Percentiles rank a stretch among this genome's conserved stretches.
Conservation (phyloP, 2,329 filamentous ascomycete species). For the Aspergillus pseudoviridinutans region DNA sequence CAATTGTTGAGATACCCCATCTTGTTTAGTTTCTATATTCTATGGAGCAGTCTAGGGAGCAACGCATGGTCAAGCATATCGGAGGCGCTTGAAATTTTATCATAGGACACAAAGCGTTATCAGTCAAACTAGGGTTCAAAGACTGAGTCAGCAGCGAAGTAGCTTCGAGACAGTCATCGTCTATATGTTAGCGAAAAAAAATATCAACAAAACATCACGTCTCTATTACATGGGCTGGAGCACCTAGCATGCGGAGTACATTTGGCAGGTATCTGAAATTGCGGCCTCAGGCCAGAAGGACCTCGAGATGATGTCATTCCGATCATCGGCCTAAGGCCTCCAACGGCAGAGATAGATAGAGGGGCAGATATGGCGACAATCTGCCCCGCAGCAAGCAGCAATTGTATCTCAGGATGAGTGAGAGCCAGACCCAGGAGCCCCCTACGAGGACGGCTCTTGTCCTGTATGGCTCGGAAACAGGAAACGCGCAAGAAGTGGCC, state of each 20-base stretch:
- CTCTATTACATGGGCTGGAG: neutral
- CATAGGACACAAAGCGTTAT: neutral
- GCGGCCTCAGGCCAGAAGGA: slow-evolving; percentile 1
- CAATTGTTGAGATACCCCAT: slow-evolving; percentile 25
- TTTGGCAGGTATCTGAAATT: neutral
- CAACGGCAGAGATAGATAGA: slow-evolving; percentile 14
- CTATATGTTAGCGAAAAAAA: too few relatives aligned
- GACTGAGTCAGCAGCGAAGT: too few relatives aligned
- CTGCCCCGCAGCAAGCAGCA: slow-evolving; percentile 1
- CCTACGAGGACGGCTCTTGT: slow-evolving; percentile 57
- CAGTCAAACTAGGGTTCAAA: too few relatives aligned
- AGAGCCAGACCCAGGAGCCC: slow-evolving; percentile 8
- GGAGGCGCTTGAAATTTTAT: neutral
- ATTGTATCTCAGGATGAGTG: slow-evolving; percentile 22
- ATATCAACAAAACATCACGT: too few relatives aligned
- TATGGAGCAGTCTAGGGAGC: neutral
- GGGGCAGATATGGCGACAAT: slow-evolving; percentile 1
- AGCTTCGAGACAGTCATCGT: too few relatives aligned
- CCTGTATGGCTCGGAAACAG: slow-evolving; percentile 91
- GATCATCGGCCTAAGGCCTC: slow-evolving; percentile 14
- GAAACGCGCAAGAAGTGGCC: slow-evolving; percentile 87
- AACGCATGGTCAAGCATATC: neutral
- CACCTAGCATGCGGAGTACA: neutral
- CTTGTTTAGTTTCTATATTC: slow-evolving; percentile 18
- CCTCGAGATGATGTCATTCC: slow-evolving; percentile 29